These are phyloP conservation scores for Fusarium sp. DNA, from an alignment of 2,329 filamentous ascomycete species.

Conservation along the genomic window DNA sequence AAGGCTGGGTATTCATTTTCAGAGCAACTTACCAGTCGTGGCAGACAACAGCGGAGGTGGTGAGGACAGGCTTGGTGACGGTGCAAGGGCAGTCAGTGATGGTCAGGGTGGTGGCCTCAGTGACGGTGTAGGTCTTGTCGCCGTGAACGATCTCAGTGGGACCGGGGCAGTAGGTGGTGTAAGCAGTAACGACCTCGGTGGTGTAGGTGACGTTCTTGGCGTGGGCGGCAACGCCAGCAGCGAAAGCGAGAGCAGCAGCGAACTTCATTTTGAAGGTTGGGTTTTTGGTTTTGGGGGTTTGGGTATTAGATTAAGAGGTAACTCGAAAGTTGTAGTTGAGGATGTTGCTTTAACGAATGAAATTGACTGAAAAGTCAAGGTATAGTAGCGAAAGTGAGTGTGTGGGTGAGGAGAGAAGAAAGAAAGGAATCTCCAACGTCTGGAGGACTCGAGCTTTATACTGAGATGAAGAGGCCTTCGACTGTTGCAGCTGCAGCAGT, in stretches of 20 bases:
- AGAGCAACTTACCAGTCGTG: conserved; percentile 59
- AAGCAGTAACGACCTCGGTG: conserved; percentile 73
- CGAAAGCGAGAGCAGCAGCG: conserved; percentile 64
- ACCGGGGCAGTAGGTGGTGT: conserved; percentile 78
- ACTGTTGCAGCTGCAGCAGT: conserved; percentile 14
- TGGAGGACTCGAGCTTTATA: conserved; percentile 63
- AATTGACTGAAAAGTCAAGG: conserved; percentile 46
- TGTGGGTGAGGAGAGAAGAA: conserved; percentile 59
- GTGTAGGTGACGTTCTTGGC: conserved; percentile 60
- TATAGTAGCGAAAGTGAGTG: conserved; percentile 43
- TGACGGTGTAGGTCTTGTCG: conserved; percentile 75
- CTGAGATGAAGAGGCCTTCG: conserved; percentile 35
- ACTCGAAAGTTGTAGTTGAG: conserved; percentile 50
- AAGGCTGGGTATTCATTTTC: conserved; percentile 3
- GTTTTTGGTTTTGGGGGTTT: conserved; percentile 9
- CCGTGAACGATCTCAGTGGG: conserved; percentile 73
- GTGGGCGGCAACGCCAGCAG: conserved; percentile 62
- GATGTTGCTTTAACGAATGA: conserved; percentile 43
- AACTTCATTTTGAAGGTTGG: conserved; percentile 71
- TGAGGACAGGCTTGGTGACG: conserved; percentile 67
- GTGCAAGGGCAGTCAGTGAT: conserved; percentile 80
- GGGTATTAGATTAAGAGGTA: conserved; percentile 51
- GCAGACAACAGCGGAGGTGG: conserved; percentile 64
- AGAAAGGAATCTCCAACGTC: conserved; percentile 49
- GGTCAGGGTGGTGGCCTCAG: conserved; percentile 75